Evolutionary conservation across 148 eudicot genomes (phyloP).

Genomic region (Camellia lanceoleosa): DNA sequence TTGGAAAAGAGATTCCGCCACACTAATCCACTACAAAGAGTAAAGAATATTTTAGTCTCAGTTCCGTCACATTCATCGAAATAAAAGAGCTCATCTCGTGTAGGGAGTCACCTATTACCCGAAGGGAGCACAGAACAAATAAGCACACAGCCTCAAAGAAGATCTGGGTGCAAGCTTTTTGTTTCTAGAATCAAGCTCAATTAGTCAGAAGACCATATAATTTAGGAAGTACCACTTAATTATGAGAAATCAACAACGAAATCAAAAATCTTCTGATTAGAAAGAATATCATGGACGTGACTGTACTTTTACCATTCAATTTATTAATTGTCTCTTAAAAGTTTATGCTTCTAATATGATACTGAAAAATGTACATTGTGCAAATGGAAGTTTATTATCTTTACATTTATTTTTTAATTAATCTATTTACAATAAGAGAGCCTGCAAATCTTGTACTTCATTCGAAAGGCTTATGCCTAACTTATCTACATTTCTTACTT

Average conservation of each 20-base stretch:
- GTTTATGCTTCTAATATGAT: not conserved
- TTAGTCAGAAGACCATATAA: not conserved
- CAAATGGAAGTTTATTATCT: not conserved
- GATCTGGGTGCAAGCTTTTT: slow-evolving; percentile 44
- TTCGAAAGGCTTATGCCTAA: not conserved
- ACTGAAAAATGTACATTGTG: not conserved
- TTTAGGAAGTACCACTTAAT: not conserved
- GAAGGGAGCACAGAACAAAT: slow-evolving; percentile 92
- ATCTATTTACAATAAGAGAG: not conserved
- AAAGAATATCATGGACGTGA: not conserved
- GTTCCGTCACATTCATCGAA: not conserved
- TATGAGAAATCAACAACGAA: not conserved
- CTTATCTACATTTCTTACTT: not conserved
- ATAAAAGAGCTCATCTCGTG: not conserved
- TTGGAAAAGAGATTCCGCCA: slow-evolving; percentile 89
- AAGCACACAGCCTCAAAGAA: slow-evolving; percentile 71
- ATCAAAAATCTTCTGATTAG: too few species aligned
- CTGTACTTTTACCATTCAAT: not conserved
- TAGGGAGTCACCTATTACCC: slow-evolving; percentile 68
- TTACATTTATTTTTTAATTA: not conserved
- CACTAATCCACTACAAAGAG: slow-evolving; percentile 66
- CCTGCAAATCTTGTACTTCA: not conserved
- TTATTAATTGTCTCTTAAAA: not conserved
- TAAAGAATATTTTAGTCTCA: slow-evolving; percentile 13
- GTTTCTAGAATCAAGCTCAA: slow-evolving; percentile 25